Evolutionary conservation across 176 grass and related monocot genomes (phyloP).

Genomic region (Carex kokanica): DNA sequence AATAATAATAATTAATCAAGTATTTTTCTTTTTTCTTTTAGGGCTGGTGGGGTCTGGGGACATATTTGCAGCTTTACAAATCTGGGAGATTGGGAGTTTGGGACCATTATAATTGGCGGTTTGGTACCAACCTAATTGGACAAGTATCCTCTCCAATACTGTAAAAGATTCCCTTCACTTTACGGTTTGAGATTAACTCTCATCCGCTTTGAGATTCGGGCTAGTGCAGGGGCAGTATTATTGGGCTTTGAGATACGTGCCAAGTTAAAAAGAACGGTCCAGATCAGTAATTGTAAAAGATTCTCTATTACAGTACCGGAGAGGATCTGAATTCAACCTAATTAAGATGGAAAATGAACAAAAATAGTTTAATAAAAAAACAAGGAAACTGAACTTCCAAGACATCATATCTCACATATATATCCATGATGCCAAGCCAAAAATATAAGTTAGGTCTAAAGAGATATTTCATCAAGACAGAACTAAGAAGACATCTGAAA

Average conservation of each 20-base stretch:
- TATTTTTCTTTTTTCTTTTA: not conserved
- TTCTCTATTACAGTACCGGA: too few relatives aligned
- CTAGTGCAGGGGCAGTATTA: too few relatives aligned
- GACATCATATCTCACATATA: not conserved
- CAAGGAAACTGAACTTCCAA: not conserved
- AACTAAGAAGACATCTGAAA: slow-evolving; percentile 14
- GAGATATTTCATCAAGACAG: not conserved
- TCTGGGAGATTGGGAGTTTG: not conserved
- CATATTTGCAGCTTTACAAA: not conserved
- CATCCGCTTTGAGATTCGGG: too few relatives aligned
- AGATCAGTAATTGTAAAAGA: too few relatives aligned
- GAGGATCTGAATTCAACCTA: too few relatives aligned
- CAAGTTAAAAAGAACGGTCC: too few relatives aligned
- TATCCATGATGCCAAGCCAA: not conserved
- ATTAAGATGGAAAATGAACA: not conserved
- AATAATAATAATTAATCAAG: not conserved
- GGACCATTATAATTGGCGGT: not conserved
- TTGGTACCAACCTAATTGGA: slow-evolving; percentile 22
- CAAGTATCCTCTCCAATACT: too few relatives aligned
- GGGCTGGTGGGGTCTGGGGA: not conserved
- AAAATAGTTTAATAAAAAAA: not conserved
- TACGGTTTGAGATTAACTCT: too few relatives aligned
- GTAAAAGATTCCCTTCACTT: too few relatives aligned
- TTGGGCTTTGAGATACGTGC: too few relatives aligned
- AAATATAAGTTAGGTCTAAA: not conserved